Evolutionary conservation across 257 asterid genomes (phyloP).

Genomic region (Eucommia ulmoides): DNA sequence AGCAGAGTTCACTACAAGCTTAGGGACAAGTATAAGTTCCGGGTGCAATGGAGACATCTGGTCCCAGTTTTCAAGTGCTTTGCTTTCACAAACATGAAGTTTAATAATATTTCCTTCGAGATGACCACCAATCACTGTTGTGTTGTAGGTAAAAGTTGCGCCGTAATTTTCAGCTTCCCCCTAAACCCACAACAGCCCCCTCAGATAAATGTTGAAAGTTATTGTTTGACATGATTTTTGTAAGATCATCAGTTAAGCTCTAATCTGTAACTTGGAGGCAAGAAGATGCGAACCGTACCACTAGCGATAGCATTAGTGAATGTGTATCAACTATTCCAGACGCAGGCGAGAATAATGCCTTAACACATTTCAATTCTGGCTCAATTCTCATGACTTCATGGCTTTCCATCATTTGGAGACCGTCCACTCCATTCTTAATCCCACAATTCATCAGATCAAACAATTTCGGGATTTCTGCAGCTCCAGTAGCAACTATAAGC

Average conservation of each 20-base stretch:
- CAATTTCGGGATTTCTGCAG: constrained; percentile 60
- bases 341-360: constrained; percentile 61
- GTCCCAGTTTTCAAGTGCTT: constrained; percentile 28
- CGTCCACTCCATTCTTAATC: constrained; percentile 57
- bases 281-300: constrained; percentile 28
- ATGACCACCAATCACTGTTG: constrained; percentile 63
- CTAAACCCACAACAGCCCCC: constrained; percentile 48
- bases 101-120: constrained; percentile 26
- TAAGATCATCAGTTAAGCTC: neutral
- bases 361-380: constrained; percentile 56
- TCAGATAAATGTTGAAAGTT: neutral
- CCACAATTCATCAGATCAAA: constrained; percentile 41
- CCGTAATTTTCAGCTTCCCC: constrained; percentile 90
- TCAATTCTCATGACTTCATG: constrained; percentile 50
- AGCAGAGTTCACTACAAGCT: constrained; percentile 64
- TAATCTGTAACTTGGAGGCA: neutral
- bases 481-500: constrained; percentile 78
- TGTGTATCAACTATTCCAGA: constrained; percentile 74
- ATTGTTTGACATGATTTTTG: no score
- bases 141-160: constrained; percentile 44
- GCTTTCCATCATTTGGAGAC: constrained; percentile 47
- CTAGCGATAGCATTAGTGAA: constrained; percentile 59
- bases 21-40: constrained; percentile 57
- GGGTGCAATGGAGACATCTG: constrained; percentile 29
- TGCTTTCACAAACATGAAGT: constrained; percentile 50